Conservation (phyloP, 2,329 filamentous ascomycete genomes). For the Fusarium liriodendri region DNA sequence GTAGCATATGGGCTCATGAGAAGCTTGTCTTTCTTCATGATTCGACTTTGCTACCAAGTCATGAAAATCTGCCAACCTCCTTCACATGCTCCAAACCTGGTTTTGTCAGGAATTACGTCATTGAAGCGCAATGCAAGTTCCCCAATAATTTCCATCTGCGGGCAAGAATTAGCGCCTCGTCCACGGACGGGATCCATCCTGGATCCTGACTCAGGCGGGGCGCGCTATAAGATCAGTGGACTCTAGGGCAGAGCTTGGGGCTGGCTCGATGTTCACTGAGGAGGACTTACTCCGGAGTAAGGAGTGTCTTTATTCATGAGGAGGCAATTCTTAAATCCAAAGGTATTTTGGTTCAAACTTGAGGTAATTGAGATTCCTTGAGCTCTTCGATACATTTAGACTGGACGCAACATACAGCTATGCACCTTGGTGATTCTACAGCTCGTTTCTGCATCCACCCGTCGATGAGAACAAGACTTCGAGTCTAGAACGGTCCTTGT, state of each 20-base stretch:
- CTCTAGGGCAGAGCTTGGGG: constrained; percentile 11
- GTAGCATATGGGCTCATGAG: neutral
- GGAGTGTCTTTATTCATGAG: neutral
- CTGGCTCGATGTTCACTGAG: neutral
- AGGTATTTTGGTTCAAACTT: too few relatives aligned
- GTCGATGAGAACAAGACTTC: neutral
- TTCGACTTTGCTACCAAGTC: neutral
- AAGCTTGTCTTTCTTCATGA: neutral
- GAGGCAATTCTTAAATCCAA: neutral
- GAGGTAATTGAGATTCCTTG: too few relatives aligned
- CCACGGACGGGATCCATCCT: neutral
- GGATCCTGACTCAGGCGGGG: constrained; percentile 16
- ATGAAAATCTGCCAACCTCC: neutral
- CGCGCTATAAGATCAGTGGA: constrained; percentile 3
- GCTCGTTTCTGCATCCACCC: neutral
- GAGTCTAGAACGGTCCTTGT: constrained; percentile 3
- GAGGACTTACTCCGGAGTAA: neutral
- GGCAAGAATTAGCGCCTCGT: constrained; percentile 11
- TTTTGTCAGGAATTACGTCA: constrained; percentile 26
- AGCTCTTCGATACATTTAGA: neutral
- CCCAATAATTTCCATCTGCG: constrained; percentile 16
- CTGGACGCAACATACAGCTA: neutral
- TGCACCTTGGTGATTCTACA: neutral
- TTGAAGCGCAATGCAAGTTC: constrained; percentile 27
- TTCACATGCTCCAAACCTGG: constrained; percentile 13